Conservation (phyloP, 768 basidiomycete genomes). For the Cystobasidium ongulense region DNA sequence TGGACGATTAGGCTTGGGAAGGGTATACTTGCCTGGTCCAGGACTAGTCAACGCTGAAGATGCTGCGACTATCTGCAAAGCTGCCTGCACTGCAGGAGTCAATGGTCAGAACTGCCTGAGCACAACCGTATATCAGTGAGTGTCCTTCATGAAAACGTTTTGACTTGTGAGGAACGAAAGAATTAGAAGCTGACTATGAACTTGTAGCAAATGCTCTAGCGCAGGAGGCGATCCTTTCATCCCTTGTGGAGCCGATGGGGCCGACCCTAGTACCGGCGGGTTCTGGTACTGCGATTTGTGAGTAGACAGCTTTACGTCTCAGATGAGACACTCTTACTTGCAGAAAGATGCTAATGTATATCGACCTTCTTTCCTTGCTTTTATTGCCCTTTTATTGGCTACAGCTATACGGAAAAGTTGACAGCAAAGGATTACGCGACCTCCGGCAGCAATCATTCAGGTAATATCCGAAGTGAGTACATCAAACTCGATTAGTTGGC, state of each 20-base stretch:
- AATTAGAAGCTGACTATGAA: neutral
- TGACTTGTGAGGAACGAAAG: neutral
- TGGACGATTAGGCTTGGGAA: neutral
- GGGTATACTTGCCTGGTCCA: conserved; percentile 1
- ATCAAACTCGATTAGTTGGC: neutral
- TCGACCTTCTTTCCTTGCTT: too few species aligned
- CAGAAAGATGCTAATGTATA: neutral
- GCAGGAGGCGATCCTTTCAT: neutral
- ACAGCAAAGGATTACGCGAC: neutral
- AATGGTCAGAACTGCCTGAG: conserved; percentile 6
- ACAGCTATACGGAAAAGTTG: conserved; percentile 3
- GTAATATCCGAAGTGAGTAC: neutral
- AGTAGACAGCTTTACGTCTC: too few species aligned
- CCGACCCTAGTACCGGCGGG: neutral
- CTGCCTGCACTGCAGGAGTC: neutral
- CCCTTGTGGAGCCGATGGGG: neutral
- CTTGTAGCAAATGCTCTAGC: neutral
- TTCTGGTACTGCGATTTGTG: conserved; percentile 14
- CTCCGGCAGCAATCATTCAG: neutral
- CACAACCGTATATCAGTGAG: neutral
- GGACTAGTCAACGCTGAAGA: neutral
- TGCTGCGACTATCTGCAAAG: neutral
- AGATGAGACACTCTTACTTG: neutral
- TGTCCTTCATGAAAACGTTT: too few species aligned
- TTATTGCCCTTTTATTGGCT: neutral